Evolutionary conservation across 148 eudicot genomes (phyloP), one percentile per base, ranked within the genome.

Genomic region (Polygonum maritimum): DNA sequence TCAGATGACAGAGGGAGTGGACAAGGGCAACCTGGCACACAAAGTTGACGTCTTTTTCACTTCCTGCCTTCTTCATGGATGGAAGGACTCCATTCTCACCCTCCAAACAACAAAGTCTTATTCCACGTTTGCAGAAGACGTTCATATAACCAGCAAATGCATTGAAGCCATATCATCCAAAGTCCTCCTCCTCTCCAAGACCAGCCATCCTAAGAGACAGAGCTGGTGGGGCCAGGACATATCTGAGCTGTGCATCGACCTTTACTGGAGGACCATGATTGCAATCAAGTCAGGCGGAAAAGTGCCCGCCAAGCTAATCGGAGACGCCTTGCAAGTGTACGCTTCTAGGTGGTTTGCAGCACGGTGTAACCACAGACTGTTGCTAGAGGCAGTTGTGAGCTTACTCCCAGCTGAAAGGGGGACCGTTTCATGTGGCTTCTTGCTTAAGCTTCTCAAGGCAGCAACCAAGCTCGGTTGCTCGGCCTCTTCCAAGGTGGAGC

Each of bases 191-290:
- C 92, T 95, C 19, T 67, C 78, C 4, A 90, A 87, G 79, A 85
- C 63, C 3, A 79, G 78, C 40, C 76, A 12, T 31, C 11, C 19
- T 16, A 4, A 35, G 35, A 33, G 77, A 5, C 88, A 84, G 69
- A 88, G 88, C 11, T 92, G 97, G 94, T 92, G 97, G 97, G 94
- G 89, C 15, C 93, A 93, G 39, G 93, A 93, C 67, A 19, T 93
- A 10, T 87, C 90, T 13, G 93, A 93, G 5, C 79, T 93, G 74
- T 76, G 86, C 4, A 89, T 89, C 15, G 96, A 89, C 74, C 86
- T 93, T 0, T 93, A 88, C 57, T 88, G 96, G 93, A 85, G 96
- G 70, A 84, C 84, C 6, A 88, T 93, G 86, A 83, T 87, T 35
- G 93, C 89, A n/a, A 79, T 91, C 3, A 93, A 91, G 74, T 89